phyloP scores from a whole-genome alignment of 768 basidiomycete species.

The Auriscalpium orientale region DNA sequence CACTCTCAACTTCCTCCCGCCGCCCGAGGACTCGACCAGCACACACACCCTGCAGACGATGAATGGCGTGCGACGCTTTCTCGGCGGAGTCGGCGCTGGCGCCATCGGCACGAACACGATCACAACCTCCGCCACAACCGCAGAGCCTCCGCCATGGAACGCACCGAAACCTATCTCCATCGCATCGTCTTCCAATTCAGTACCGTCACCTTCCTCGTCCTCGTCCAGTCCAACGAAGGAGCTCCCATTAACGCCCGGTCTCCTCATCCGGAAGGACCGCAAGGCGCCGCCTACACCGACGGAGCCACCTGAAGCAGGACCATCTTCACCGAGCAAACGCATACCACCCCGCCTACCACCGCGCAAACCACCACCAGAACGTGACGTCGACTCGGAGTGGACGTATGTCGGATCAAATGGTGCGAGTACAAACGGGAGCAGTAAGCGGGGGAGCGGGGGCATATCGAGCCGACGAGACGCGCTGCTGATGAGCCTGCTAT shows the following conservation, averaged over 20 bases:
- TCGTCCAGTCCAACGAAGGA: constrained; percentile 13
- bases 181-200: neutral
- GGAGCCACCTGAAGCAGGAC: constrained; percentile 17
- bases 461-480: constrained; percentile 65
- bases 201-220: constrained; percentile 14
- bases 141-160: constrained; percentile 1
- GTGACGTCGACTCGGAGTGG: neutral
- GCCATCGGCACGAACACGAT: too few species aligned
- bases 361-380: constrained; percentile 4
- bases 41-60: constrained; percentile 7
- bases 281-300: constrained; percentile 5
- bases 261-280: constrained; percentile 17
- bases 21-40: too few species aligned
- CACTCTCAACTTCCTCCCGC: too few species aligned
- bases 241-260: constrained; percentile 11
- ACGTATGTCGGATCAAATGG: neutral
- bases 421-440: neutral
- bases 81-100: constrained; percentile 6
- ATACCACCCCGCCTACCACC: too few species aligned
- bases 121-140: too few species aligned
- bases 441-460: constrained; percentile 8
- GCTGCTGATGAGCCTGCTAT: constrained; percentile 80
- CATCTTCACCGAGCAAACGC: constrained; percentile 6
- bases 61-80: constrained; percentile 28
- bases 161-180: neutral